phyloP scores from a whole-genome alignment of 805 yeast genomes.

The Sugiyamaella americana region DNA sequence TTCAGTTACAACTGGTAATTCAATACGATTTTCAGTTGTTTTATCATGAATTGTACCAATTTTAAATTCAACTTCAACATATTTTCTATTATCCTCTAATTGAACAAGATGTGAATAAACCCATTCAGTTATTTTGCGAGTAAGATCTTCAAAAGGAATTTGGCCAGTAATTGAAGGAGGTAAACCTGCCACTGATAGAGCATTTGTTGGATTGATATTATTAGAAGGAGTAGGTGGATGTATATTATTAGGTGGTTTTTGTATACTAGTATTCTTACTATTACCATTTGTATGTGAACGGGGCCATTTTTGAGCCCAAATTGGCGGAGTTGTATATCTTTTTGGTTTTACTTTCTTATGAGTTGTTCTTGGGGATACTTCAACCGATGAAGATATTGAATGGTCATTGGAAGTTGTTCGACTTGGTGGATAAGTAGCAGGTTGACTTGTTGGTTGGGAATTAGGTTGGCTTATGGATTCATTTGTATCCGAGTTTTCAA shows the following conservation, averaged over 20 bases:
- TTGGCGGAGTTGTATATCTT: constrained; percentile 60
- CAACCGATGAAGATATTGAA: not conserved
- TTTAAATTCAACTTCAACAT: constrained; percentile 43
- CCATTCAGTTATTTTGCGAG: constrained; percentile 83
- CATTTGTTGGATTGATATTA: not conserved
- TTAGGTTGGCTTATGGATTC: not conserved
- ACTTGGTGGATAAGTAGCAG: not conserved
- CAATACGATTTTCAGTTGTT: constrained; percentile 24
- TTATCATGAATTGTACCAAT: constrained; percentile 29
- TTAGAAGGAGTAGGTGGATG: no score
- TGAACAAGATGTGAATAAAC: constrained; percentile 65
- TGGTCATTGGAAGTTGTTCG: not conserved
- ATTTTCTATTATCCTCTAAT: constrained; percentile 22
- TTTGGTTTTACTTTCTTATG: constrained; percentile 42
- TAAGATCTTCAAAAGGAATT: constrained; percentile 72
- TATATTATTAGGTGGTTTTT: no score
- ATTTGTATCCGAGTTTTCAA: not conserved
- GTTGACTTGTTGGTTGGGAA: not conserved
- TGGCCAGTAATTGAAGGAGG: constrained; percentile 62
- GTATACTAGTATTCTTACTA: not conserved
- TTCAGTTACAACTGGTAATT: constrained; percentile 31
- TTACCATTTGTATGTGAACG: constrained; percentile 28
- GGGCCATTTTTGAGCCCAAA: constrained; percentile 78
- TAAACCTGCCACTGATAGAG: constrained; percentile 31
- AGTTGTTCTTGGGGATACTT: not conserved